These are phyloP conservation scores for Teratosphaeria viscida DNA, from an alignment of 2,329 filamentous ascomycete species.

Conservation along the genomic window DNA sequence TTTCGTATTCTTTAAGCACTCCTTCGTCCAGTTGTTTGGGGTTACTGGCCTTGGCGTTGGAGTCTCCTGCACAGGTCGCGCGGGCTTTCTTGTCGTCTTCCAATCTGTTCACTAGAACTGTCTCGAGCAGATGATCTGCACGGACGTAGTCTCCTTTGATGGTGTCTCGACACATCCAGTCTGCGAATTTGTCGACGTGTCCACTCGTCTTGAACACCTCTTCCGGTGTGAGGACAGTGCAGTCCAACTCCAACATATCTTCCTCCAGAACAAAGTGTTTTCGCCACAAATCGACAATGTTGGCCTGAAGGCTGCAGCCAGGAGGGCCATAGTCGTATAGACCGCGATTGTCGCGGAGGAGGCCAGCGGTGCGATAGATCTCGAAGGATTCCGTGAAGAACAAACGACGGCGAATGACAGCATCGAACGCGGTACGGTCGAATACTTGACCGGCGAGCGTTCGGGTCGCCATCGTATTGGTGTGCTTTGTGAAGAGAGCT, in stretches of 20 bases:
- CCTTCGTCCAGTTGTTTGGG: slow-evolving; percentile 73
- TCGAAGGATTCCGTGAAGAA: slow-evolving; percentile 96
- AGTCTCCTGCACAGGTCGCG: slow-evolving; percentile 63
- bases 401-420: slow-evolving; percentile 73
- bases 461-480: slow-evolving; percentile 17
- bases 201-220: slow-evolving; percentile 87
- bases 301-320: slow-evolving; percentile 74
- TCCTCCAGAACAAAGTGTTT: slow-evolving; percentile 91
- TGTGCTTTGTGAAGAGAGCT: too few species aligned
- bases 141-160: slow-evolving; percentile 95
- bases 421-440: slow-evolving; percentile 71
- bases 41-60: slow-evolving; percentile 47
- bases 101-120: slow-evolving; percentile 75
- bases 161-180: slow-evolving; percentile 88
- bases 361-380: slow-evolving; percentile 52
- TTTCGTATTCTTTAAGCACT: slow-evolving; percentile 80
- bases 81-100: slow-evolving; percentile 90
- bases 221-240: slow-evolving; percentile 84
- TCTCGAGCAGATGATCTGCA: slow-evolving; percentile 92
- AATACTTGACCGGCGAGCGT: slow-evolving; percentile 85
- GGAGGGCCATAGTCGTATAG: slow-evolving; percentile 92
- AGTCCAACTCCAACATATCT: slow-evolving; percentile 92
- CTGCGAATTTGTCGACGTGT: slow-evolving; percentile 95
- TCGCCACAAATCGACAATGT: slow-evolving; percentile 80
- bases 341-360: slow-evolving; percentile 25